A percentile compares a stretch with the other conserved stretches of the same genome.
These are phyloP conservation scores for Stygiomarasmius scandens DNA, from an alignment of 1,284 basidiomycete genomes.

Conservation along the genomic window DNA sequence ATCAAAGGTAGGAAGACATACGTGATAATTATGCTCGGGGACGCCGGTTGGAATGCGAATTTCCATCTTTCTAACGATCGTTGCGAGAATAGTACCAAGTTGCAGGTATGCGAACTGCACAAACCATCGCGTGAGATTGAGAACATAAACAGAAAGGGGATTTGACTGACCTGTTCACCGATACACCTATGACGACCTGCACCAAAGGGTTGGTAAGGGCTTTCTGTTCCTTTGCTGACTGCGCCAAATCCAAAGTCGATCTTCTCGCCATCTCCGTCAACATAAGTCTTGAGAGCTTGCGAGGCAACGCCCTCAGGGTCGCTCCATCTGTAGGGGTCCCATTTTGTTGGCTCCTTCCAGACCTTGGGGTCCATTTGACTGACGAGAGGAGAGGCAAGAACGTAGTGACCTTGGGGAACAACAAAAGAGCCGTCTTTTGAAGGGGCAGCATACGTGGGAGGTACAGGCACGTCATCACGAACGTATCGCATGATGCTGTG, in stretches of 20 bases:
- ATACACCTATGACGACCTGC: constrained; percentile 95
- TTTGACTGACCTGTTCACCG: constrained; percentile 76
- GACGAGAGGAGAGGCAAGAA: constrained; percentile 89
- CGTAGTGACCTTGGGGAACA: constrained; percentile 90
- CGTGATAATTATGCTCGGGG: constrained; percentile 89
- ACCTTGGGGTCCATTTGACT: constrained; percentile 86
- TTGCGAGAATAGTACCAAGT: constrained; percentile 82
- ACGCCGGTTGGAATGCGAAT: constrained; percentile 69
- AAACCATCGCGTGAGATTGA: constrained; percentile 6
- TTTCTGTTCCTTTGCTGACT: constrained; percentile 91
- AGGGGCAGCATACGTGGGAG: constrained; percentile 78
- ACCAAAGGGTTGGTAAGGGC: constrained; percentile 94
- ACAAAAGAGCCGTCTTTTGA: constrained; percentile 76
- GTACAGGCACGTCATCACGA: constrained; percentile 83
- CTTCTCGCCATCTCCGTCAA: constrained; percentile 80
- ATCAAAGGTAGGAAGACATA: constrained; percentile 43
- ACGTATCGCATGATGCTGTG: constrained; percentile 93
- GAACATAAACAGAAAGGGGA: neutral
- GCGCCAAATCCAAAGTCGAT: constrained; percentile 96
- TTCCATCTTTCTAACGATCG: constrained; percentile 79
- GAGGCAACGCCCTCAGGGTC: constrained; percentile 79
- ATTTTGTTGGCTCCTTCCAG: constrained; percentile 77
- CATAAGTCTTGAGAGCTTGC: constrained; percentile 74
- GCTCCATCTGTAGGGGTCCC: constrained; percentile 87
- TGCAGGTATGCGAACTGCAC: constrained; percentile 92